Conservation (phyloP, 106 monocot species). For the Platanthera zijinensis region DNA sequence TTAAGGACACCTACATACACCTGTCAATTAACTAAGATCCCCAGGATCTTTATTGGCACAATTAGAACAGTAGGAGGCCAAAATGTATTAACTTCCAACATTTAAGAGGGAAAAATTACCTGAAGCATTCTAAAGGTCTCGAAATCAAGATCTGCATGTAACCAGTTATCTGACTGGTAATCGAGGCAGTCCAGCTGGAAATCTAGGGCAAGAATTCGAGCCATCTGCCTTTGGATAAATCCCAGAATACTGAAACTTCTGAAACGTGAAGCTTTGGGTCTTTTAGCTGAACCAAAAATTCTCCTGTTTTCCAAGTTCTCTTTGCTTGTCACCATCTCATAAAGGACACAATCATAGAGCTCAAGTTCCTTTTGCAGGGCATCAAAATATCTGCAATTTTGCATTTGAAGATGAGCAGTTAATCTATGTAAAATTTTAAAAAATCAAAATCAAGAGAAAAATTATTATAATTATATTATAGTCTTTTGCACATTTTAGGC, state of each 20-base stretch:
- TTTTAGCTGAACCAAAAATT: constrained; percentile 28
- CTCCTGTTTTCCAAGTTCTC: constrained; percentile 61
- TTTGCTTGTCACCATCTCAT: constrained; percentile 83
- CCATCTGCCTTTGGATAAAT: constrained; percentile 87
- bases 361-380: constrained; percentile 57
- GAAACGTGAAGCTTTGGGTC: constrained; percentile 50
- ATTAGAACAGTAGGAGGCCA: neutral
- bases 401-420: neutral
- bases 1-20: no score
- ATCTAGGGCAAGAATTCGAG: constrained; percentile 69
- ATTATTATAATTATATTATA: neutral
- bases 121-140: constrained; percentile 84
- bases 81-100: neutral
- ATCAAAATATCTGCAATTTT: constrained; percentile 63
- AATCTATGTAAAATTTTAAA: neutral
- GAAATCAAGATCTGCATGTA: constrained; percentile 85
- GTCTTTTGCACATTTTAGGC: neutral
- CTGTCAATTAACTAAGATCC: no score
- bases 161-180: constrained; percentile 68
- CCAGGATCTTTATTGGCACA: neutral
- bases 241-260: constrained; percentile 77
- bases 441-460: neutral
- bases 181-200: constrained; percentile 90
- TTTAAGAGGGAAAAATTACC: constrained; percentile 28
- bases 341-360: constrained; percentile 81